Conservation (phyloP, 495 filamentous ascomycete species). For the Aspergillus cristatus region DNA sequence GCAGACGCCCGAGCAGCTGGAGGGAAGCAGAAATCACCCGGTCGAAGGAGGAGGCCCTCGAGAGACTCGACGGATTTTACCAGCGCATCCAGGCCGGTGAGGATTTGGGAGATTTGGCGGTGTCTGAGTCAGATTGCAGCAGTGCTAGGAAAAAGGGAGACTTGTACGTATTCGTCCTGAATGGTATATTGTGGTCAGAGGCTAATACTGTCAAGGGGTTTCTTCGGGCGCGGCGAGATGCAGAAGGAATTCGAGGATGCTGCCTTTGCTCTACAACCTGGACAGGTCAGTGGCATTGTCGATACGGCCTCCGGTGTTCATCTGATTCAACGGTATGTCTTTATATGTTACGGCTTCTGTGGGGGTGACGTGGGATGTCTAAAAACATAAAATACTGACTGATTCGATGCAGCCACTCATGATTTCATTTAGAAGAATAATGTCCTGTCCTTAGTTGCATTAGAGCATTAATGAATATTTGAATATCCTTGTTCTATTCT, state of each 20-base stretch:
- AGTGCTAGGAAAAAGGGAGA: constrained; percentile 91
- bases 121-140: constrained; percentile 87
- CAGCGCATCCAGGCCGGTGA: constrained; percentile 60
- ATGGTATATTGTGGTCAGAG: background rate
- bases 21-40: constrained; percentile 79
- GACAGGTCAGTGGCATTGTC: constrained; percentile 75
- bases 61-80: constrained; percentile 66
- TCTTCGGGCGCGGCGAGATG: constrained; percentile 91
- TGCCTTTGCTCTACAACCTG: constrained; percentile 74
- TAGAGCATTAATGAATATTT: no score
- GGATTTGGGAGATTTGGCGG: constrained; percentile 69
- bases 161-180: constrained; percentile 44
- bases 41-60: constrained; percentile 74
- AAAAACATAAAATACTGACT: no score
- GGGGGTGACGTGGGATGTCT: no score
- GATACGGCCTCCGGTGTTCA: constrained; percentile 93
- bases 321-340: constrained; percentile 80
- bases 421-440: no score
- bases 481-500: no score
- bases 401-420: no score
- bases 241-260: constrained; percentile 98
- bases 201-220: constrained; percentile 51
- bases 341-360: no score
- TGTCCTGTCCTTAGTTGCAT: no score
- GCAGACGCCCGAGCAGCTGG: constrained; percentile 85